Evolutionary conservation across 345 rosid species (phyloP).

Genomic region (Eucalyptus polybractea): DNA sequence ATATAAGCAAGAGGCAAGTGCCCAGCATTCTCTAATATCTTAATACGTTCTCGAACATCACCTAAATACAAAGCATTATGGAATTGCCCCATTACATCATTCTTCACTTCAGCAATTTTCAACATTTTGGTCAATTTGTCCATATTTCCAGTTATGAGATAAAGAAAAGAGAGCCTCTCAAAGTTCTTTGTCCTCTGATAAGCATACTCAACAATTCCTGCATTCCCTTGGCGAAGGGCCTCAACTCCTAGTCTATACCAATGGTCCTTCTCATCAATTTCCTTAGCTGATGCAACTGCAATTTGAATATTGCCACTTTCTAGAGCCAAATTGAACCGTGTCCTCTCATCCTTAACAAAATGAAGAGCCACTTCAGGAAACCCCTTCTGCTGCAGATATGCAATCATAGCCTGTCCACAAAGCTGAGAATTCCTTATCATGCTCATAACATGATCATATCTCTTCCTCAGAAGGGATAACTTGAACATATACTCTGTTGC

Average conservation of each 20-base stretch:
- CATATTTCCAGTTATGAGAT: conserved; percentile 76
- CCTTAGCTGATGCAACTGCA: conserved; percentile 95
- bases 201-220: conserved; percentile 87
- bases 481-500: conserved; percentile 90
- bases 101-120: conserved; percentile 88
- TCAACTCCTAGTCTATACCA: conserved; percentile 94
- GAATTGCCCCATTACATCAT: conserved; percentile 94
- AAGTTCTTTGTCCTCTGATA: conserved; percentile 95
- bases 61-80: conserved; percentile 89
- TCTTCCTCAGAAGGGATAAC: conserved; percentile 65
- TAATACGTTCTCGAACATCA: conserved; percentile 81
- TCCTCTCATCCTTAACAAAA: conserved; percentile 91
- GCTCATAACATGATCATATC: conserved; percentile 83
- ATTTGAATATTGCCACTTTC: conserved; percentile 94
- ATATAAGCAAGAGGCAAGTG: conserved; percentile 84
- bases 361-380: conserved; percentile 98
- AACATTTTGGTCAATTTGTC: conserved; percentile 87
- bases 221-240: conserved; percentile 97
- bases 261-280: conserved; percentile 89
- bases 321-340: conserved; percentile 85
- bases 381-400: conserved; percentile 93
- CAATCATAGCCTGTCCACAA: conserved; percentile 95
- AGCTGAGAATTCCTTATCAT: conserved; percentile 94
- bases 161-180: conserved; percentile 90
- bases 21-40: conserved; percentile 79